Evolutionary conservation across 2,329 filamentous ascomycete genomes (phyloP), one percentile per base, ranked within the genome.

Genomic region (Aspergillus ruber): DNA sequence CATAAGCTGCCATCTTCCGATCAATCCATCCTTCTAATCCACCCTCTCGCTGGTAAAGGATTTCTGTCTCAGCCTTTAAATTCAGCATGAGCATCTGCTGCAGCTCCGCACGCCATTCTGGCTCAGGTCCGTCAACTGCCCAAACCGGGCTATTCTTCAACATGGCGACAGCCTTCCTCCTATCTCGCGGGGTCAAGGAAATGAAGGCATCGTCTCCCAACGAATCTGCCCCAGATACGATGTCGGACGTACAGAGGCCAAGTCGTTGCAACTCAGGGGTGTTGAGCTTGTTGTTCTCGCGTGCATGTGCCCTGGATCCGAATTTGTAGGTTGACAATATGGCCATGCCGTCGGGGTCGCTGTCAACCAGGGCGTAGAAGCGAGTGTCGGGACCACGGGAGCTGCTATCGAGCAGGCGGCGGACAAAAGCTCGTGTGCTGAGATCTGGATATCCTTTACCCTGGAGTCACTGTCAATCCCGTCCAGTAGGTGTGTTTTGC

Each of bases 361-460:
- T 74, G 53, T 85, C 82, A 18, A 81, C 73, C 2, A 85, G 68
- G 2, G 72, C 76, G 50, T 75, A 78, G 44, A 82, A 73, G 7
- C 68, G 66, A 6, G 65, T 20, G 27, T 48, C 18, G 38, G 49
- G 21, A 46, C 62, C 62, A 18, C 50, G 51, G n/a, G 52, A 62
- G 18, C 40, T 52, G 17, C 60, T 67, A 5, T 62, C 65, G 46
- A 65, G 67, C 20, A 81, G 56, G 21, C 65, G 64, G 29, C 70
- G 74, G 27, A 83, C 61, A 52, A 84, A 77, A 2, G 66, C 67
- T 33, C 81, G 72, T 7, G 80, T 82, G 27, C 72, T 68, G 21
- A 84, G 62, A 56, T 85, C 82, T 1, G 82, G 82, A 55, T 84
- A 84, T 3, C 82, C 82, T 71, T 84, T 84, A 0, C 76, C 82